Conservation (phyloP, 192 early-diverging fungal species). For the Spizellomyces sp. region DNA sequence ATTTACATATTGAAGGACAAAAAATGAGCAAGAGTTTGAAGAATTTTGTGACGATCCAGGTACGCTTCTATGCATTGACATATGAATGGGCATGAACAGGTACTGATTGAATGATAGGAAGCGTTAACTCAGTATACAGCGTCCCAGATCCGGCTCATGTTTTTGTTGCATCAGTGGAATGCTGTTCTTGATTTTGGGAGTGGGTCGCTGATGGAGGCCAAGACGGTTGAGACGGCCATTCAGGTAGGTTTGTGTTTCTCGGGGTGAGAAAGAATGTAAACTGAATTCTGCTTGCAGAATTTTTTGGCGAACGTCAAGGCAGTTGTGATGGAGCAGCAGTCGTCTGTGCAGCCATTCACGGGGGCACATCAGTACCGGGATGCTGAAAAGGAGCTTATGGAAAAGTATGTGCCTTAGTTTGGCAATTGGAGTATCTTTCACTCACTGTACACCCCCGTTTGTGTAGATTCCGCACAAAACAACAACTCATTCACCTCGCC, state of each 20-base stretch:
- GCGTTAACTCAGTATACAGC: conserved; percentile 79
- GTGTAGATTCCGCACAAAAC: conserved; percentile 62
- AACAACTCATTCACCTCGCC: conserved; percentile 76
- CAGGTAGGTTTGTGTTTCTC: conserved; percentile 49
- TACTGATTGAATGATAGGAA: conserved; percentile 36
- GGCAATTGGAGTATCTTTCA: conserved; percentile 4
- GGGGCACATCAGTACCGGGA: conserved; percentile 73
- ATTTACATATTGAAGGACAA: conserved; percentile 90
- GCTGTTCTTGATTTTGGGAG: conserved; percentile 82
- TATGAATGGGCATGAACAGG: neutral
- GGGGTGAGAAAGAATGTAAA: neutral
- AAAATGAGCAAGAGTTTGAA: conserved; percentile 99
- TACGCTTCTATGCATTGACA: conserved; percentile 17
- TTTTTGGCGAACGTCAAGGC: conserved; percentile 86
- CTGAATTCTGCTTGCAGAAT: conserved; percentile 60
- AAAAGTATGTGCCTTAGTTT: conserved; percentile 38
- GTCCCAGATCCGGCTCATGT: conserved; percentile 87
- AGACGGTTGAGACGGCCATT: conserved; percentile 74
- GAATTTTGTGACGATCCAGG: conserved; percentile 93
- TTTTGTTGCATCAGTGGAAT: conserved; percentile 88
- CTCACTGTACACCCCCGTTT: neutral
- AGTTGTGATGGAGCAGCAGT: conserved; percentile 65
- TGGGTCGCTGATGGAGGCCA: conserved; percentile 74
- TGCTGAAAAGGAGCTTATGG: conserved; percentile 72
- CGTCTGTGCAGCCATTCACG: conserved; percentile 55